Evolutionary conservation across 176 grass and related monocot genomes (phyloP).

Genomic region (Guadua angustifolia): DNA sequence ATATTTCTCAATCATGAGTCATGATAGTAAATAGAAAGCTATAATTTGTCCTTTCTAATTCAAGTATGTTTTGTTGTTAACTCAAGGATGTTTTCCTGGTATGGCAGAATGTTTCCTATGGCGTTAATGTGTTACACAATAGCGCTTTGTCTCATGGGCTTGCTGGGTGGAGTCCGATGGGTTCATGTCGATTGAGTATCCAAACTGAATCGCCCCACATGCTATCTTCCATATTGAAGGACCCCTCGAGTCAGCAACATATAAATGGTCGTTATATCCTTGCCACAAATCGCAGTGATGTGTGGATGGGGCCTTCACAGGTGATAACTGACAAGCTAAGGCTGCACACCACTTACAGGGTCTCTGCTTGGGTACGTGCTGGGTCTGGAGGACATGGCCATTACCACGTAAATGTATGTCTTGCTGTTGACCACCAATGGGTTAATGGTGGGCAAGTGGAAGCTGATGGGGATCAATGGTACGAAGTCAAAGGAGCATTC

Average conservation of each 20-base stretch:
- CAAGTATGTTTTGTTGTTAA: slow-evolving; percentile 26
- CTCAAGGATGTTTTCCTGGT: slow-evolving; percentile 38
- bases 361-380: slow-evolving; percentile 82
- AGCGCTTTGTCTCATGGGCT: slow-evolving; percentile 58
- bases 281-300: slow-evolving; percentile 68
- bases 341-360: slow-evolving; percentile 79
- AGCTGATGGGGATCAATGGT: slow-evolving; percentile 62
- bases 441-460: slow-evolving; percentile 72
- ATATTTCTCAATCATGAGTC: neutral
- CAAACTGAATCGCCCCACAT: slow-evolving; percentile 62
- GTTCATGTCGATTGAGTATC: slow-evolving; percentile 71
- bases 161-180: slow-evolving; percentile 82
- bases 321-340: slow-evolving; percentile 80
- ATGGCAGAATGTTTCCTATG: slow-evolving; percentile 69
- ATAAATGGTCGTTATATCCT: slow-evolving; percentile 60
- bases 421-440: slow-evolving; percentile 78
- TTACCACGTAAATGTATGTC: slow-evolving; percentile 86
- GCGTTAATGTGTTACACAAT: slow-evolving; percentile 76
- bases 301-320: slow-evolving; percentile 99
- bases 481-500: slow-evolving; percentile 81
- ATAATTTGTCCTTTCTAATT: neutral
- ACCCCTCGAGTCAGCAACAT: slow-evolving; percentile 43
- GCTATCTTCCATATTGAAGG: slow-evolving; percentile 54
- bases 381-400: slow-evolving; percentile 57
- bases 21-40: neutral